These are phyloP conservation scores for Arthromyces matolae DNA, from an alignment of 768 basidiomycete genomes.

Conservation along the genomic window DNA sequence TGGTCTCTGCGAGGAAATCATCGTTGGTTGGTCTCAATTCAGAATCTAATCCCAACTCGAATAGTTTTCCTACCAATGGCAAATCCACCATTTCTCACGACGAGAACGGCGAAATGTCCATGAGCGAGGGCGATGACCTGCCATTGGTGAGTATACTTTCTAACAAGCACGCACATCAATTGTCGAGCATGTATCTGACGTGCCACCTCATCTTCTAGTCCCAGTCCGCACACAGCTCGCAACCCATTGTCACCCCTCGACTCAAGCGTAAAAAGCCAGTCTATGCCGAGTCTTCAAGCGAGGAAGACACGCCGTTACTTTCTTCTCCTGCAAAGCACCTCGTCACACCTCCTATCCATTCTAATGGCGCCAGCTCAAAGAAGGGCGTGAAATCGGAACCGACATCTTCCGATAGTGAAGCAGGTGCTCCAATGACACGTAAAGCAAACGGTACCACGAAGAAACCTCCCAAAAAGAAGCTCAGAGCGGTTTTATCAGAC, in stretches of 20 bases:
- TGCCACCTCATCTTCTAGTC: slow-evolving; percentile 39
- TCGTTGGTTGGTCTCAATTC: slow-evolving; percentile 44
- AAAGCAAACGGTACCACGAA: slow-evolving; percentile 42
- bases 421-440: slow-evolving; percentile 44
- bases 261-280: slow-evolving; percentile 61
- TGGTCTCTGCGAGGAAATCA: slow-evolving; percentile 62
- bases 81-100: slow-evolving; percentile 42
- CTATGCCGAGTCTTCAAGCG: slow-evolving; percentile 58
- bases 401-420: slow-evolving; percentile 37
- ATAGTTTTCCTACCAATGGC: slow-evolving; percentile 35
- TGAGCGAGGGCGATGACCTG: slow-evolving; percentile 71
- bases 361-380: slow-evolving; percentile 46
- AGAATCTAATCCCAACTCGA: slow-evolving; percentile 35
- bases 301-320: slow-evolving; percentile 70
- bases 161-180: slow-evolving; percentile 5
- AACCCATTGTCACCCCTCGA: slow-evolving; percentile 35
- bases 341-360: slow-evolving; percentile 24
- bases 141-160: slow-evolving; percentile 53
- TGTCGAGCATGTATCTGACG: slow-evolving; percentile 18
- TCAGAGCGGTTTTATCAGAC: slow-evolving; percentile 49
- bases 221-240: slow-evolving; percentile 48
- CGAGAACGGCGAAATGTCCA: slow-evolving; percentile 38
- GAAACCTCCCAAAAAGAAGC: slow-evolving; percentile 62
- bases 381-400: slow-evolving; percentile 31
- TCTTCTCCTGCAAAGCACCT: slow-evolving; percentile 63